Conservation (phyloP, 441 rosid genomes). For the Omphalea diandra region DNA sequence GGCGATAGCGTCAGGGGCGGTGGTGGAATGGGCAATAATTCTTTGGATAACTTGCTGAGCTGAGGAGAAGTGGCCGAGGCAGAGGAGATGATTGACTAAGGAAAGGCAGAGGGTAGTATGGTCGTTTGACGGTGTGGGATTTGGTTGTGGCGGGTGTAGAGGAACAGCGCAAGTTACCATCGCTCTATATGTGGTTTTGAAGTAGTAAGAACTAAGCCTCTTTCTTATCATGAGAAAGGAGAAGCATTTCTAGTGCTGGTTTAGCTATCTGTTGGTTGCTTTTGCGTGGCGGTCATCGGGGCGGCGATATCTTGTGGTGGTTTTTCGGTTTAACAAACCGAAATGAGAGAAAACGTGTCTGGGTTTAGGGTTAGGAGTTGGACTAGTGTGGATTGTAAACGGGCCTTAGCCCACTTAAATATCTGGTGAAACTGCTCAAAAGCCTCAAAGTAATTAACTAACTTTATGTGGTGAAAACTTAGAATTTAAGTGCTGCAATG, state of each 20-base stretch:
- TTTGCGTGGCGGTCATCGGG: too few species aligned
- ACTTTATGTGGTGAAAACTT: conserved; percentile 1
- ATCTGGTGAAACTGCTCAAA: too few species aligned
- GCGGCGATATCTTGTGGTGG: too few species aligned
- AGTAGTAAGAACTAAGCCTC: conserved; percentile 14
- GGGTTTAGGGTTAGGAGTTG: too few species aligned
- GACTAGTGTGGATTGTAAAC: too few species aligned
- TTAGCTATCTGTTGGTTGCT: too few species aligned
- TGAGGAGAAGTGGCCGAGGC: conserved; percentile 34
- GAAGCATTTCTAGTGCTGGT: too few species aligned
- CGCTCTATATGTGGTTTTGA: conserved; percentile 34
- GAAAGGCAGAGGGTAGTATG: conserved; percentile 41
- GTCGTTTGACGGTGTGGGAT: conserved; percentile 20
- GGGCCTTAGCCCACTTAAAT: too few species aligned
- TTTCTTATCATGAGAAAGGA: conserved; percentile 20
- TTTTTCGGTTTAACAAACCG: too few species aligned
- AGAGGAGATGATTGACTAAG: conserved; percentile 38
- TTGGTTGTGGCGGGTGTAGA: conserved; percentile 24
- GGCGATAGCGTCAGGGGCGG: conserved; percentile 36
- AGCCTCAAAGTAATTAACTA: conserved; percentile 69
- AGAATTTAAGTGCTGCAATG: conserved; percentile 18
- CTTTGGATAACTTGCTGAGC: conserved; percentile 42
- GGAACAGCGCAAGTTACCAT: conserved; percentile 34
- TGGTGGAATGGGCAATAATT: conserved; percentile 30
- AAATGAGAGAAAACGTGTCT: too few species aligned